These are phyloP conservation scores for Sclerotinia spermophila DNA, from an alignment of 2,329 filamentous ascomycete species.

Conservation along the genomic window DNA sequence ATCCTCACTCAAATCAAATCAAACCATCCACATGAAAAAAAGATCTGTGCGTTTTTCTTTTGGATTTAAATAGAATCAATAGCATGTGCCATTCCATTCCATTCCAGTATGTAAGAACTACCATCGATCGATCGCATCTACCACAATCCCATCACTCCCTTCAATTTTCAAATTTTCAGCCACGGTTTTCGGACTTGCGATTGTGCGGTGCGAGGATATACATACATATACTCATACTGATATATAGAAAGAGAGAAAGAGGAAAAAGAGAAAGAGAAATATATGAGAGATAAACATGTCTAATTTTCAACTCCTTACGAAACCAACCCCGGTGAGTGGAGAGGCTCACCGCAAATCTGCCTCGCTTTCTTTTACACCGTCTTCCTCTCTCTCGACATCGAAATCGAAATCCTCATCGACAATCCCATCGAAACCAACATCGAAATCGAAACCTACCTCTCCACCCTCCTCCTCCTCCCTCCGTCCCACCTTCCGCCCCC, in stretches of 20 bases:
- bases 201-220: not conserved
- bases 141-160: not conserved
- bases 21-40: constrained; percentile 1
- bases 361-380: constrained; percentile 13
- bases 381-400: constrained; percentile 19
- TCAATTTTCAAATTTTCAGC: too few species aligned
- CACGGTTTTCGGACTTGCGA: not conserved
- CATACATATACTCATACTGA: not conserved
- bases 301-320: constrained; percentile 12
- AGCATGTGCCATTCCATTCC: too few species aligned
- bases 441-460: constrained; percentile 23
- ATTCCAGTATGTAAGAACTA: too few species aligned
- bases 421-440: constrained; percentile 16
- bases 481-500: constrained; percentile 21
- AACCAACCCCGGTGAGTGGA: constrained; percentile 22
- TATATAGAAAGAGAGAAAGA: not conserved
- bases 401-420: too few species aligned
- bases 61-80: not conserved
- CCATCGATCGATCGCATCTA: not conserved
- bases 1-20: too few species aligned
- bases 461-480: constrained; percentile 20
- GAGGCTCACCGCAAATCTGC: constrained; percentile 13
- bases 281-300: not conserved
- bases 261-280: not conserved
- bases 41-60: not conserved